Percentiles rank a stretch among this genome's conserved stretches.
phyloP scores from a whole-genome alignment of 2,329 filamentous ascomycete species.

The Nannizzia gypsea region DNA sequence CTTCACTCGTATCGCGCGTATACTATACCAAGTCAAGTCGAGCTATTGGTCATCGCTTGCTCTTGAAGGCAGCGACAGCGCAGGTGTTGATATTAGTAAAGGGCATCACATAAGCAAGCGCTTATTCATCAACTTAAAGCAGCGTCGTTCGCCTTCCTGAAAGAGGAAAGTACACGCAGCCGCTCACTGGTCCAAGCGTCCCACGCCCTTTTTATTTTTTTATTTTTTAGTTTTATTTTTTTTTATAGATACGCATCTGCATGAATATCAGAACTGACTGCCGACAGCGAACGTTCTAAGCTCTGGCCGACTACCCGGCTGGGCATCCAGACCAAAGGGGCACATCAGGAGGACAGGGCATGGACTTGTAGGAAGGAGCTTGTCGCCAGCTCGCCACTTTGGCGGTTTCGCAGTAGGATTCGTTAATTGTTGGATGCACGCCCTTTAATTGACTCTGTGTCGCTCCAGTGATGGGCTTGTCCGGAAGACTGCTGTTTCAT shows the following conservation, averaged over 20 bases:
- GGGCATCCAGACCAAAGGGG: background rate
- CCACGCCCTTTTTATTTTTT: background rate
- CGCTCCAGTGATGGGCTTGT: background rate
- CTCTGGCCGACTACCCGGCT: slow-evolving; percentile 1
- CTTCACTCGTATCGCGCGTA: background rate
- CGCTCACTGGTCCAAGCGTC: background rate
- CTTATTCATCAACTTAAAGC: background rate
- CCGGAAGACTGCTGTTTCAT: background rate
- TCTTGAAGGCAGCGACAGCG: background rate
- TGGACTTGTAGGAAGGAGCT: background rate
- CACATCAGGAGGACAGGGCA: background rate
- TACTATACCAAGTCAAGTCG: background rate
- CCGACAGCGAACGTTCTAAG: too few species aligned
- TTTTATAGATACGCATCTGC: background rate
- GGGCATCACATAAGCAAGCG: background rate
- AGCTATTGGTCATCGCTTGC: background rate
- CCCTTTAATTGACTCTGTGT: background rate
- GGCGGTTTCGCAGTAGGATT: background rate
- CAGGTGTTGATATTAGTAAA: background rate
- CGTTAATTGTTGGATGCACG: background rate
- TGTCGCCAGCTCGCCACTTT: background rate
- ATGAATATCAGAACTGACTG: background rate
- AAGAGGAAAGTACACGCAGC: background rate
- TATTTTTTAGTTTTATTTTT: too few species aligned
- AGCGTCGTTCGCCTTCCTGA: background rate